Conservation (phyloP, 1,284 basidiomycete genomes). For the Rhodotorula sp. region DNA sequence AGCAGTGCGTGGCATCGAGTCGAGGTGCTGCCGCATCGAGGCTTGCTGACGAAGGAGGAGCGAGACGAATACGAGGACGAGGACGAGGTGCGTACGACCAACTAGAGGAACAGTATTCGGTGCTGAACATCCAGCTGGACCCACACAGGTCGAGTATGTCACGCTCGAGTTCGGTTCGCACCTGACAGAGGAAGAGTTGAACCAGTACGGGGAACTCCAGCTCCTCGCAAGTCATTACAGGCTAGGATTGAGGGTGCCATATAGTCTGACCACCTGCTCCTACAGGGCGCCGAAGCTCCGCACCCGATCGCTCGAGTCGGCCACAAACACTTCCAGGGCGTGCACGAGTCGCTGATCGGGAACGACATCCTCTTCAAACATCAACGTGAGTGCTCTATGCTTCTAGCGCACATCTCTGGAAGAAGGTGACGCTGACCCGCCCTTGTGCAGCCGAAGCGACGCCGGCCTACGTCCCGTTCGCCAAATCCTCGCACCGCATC, state of each 20-base stretch:
- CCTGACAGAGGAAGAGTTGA: slow-evolving; percentile 3
- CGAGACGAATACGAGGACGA: slow-evolving; percentile 32
- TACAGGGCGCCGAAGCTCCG: slow-evolving; percentile 15
- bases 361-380: slow-evolving; percentile 29
- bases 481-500: slow-evolving; percentile 31
- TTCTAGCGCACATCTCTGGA: neutral
- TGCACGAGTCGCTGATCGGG: slow-evolving; percentile 31
- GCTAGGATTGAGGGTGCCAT: neutral
- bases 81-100: slow-evolving; percentile 20
- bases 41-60: neutral
- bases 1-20: slow-evolving; percentile 4
- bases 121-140: neutral
- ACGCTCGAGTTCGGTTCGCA: slow-evolving; percentile 31
- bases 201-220: slow-evolving; percentile 14
- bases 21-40: slow-evolving; percentile 4
- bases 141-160: slow-evolving; percentile 29
- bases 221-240: slow-evolving; percentile 19
- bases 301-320: slow-evolving; percentile 27
- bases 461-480: slow-evolving; percentile 10
- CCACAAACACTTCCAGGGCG: slow-evolving; percentile 19
- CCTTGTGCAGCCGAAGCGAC: neutral
- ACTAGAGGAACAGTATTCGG: neutral
- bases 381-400: neutral
- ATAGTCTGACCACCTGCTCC: no score
- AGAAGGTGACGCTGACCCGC: neutral